A percentile compares a stretch with the other conserved stretches of the same genome.
These are phyloP conservation scores for Sclerotinia sclerotiorum DNA, from an alignment of 2,329 filamentous ascomycete genomes.

Conservation along the genomic window DNA sequence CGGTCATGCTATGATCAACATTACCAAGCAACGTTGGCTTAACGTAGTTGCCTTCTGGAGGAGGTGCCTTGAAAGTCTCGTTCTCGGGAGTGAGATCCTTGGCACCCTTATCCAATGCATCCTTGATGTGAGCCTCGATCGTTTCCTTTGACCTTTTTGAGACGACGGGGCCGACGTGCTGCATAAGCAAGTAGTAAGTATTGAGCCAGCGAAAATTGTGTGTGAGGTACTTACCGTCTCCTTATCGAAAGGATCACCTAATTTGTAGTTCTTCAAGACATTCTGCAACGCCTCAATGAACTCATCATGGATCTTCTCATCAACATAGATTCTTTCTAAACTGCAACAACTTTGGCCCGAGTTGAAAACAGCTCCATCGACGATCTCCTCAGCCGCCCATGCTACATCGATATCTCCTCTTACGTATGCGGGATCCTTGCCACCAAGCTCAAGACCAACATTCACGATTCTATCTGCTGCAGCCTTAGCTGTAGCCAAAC, in stretches of 20 bases:
- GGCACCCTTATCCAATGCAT: slow-evolving; percentile 81
- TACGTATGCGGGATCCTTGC: slow-evolving; percentile 92
- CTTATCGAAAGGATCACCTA: slow-evolving; percentile 83
- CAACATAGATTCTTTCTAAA: slow-evolving; percentile 87
- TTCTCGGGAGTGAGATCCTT: slow-evolving; percentile 83
- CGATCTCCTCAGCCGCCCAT: slow-evolving; percentile 92
- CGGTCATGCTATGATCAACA: slow-evolving; percentile 77
- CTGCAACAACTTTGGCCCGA: slow-evolving; percentile 98
- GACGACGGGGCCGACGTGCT: slow-evolving; percentile 81
- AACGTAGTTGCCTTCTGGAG: slow-evolving; percentile 82
- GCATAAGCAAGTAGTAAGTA: slow-evolving; percentile 16
- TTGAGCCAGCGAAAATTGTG: slow-evolving; percentile 11
- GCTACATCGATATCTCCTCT: slow-evolving; percentile 80
- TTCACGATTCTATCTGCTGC: slow-evolving; percentile 81
- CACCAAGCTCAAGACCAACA: slow-evolving; percentile 87
- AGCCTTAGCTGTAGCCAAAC: slow-evolving; percentile 80
- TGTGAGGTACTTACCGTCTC: slow-evolving; percentile 49
- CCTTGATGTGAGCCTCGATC: slow-evolving; percentile 76
- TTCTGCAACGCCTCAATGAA: slow-evolving; percentile 79
- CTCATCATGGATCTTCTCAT: slow-evolving; percentile 77
- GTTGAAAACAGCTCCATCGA: slow-evolving; percentile 96
- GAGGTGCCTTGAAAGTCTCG: slow-evolving; percentile 69
- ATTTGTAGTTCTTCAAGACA: slow-evolving; percentile 76
- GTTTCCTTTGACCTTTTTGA: slow-evolving; percentile 74
- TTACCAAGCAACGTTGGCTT: slow-evolving; percentile 78